Percentiles rank a stretch among this genome's conserved stretches.
Conservation (phyloP, 2,329 filamentous ascomycete species). For the Fusarium bactridioides region DNA sequence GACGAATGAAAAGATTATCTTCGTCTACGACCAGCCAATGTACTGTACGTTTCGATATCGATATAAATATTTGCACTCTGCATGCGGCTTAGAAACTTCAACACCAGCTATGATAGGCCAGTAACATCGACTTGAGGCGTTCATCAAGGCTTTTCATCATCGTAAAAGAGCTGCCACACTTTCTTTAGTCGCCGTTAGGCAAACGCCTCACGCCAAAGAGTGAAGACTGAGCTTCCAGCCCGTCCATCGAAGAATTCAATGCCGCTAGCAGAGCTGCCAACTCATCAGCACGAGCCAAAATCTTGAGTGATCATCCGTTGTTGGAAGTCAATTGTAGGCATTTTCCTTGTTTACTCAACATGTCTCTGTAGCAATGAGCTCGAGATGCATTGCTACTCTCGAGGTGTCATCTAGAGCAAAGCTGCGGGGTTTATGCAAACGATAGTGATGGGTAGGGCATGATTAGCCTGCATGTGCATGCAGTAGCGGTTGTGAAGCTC, state of each 20-base stretch:
- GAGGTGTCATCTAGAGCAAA: constrained; percentile 9
- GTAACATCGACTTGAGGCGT: constrained; percentile 7
- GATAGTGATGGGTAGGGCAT: background rate
- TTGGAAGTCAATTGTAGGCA: constrained; percentile 4
- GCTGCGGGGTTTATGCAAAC: constrained; percentile 23
- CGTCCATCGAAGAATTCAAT: constrained; percentile 15
- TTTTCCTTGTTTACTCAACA: constrained; percentile 12
- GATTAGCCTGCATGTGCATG: constrained; percentile 11
- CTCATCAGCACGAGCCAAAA: background rate
- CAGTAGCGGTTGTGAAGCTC: background rate
- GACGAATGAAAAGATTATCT: constrained; percentile 5
- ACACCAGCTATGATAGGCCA: constrained; percentile 19
- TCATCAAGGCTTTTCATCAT: background rate
- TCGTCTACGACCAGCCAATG: constrained; percentile 2
- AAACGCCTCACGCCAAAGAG: constrained; percentile 2
- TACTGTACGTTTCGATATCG: background rate
- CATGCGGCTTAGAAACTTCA: constrained; percentile 9
- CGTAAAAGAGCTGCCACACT: constrained; percentile 6
- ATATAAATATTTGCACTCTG: background rate
- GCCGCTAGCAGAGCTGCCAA: background rate
- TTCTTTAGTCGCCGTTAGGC: constrained; percentile 19
- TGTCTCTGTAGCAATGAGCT: constrained; percentile 4
- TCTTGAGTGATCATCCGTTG: background rate
- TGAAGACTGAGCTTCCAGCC: constrained; percentile 29
- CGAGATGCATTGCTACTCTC: constrained; percentile 3